Conservation (phyloP, 2,329 filamentous ascomycete genomes). For the Aureobasidium subglaciale region DNA sequence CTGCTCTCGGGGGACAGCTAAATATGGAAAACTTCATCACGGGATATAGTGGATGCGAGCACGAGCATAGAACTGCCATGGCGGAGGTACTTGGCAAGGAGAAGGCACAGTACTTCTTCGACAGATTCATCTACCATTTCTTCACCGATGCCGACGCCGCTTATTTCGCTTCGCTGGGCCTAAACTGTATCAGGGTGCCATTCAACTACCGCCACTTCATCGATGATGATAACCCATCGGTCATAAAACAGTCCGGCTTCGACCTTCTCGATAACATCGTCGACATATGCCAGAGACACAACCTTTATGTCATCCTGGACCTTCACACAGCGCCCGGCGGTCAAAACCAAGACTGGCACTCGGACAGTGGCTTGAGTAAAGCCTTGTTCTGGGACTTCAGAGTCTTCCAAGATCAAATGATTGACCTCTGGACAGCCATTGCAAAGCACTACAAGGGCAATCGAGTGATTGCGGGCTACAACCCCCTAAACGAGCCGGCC, state of each 20-base stretch:
- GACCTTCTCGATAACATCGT: conserved; percentile 42
- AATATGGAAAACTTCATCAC: conserved; percentile 55
- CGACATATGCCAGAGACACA: conserved; percentile 37
- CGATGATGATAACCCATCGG: conserved; percentile 43
- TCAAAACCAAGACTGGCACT: conserved; percentile 43
- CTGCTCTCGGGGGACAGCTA: conserved; percentile 26
- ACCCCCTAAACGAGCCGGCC: conserved; percentile 43
- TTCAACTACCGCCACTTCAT: conserved; percentile 53
- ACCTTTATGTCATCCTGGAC: conserved; percentile 43
- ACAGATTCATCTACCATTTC: conserved; percentile 46
- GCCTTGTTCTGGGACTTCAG: conserved; percentile 41
- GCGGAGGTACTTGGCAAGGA: conserved; percentile 45
- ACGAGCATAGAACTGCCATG: conserved; percentile 47
- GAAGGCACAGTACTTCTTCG: conserved; percentile 52
- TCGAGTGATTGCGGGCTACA: conserved; percentile 36
- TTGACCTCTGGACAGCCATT: conserved; percentile 41
- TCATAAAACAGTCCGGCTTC: conserved; percentile 41
- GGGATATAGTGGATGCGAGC: conserved; percentile 50
- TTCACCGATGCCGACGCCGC: conserved; percentile 51
- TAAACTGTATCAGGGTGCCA: conserved; percentile 51
- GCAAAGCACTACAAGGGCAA: conserved; percentile 37
- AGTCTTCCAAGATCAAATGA: conserved; percentile 40
- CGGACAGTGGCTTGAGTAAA: conserved; percentile 36
- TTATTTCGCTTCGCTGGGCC: conserved; percentile 46
- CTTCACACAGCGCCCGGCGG: conserved; percentile 41